These are phyloP conservation scores for Arabis hirsuta DNA, from an alignment of 345 rosid species.

Conservation along the genomic window DNA sequence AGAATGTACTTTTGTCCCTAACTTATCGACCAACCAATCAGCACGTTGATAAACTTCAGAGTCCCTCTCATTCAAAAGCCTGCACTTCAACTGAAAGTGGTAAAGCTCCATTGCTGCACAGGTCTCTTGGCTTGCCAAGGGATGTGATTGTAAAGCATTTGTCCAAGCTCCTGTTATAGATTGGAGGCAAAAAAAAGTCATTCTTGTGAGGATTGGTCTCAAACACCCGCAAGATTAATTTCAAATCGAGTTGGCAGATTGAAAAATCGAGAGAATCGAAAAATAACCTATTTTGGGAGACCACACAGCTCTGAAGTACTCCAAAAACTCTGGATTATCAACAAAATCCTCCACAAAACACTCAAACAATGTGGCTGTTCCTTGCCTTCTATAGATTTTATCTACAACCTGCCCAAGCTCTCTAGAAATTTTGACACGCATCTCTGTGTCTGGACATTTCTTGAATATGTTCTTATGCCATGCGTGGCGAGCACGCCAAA, in stretches of 20 bases:
- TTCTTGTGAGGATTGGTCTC: neutral
- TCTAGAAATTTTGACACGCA: slow-evolving; percentile 61
- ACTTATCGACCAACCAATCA: slow-evolving; percentile 95
- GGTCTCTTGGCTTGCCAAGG: slow-evolving; percentile 84
- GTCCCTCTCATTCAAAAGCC: slow-evolving; percentile 76
- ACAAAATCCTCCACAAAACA: slow-evolving; percentile 35
- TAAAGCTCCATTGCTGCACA: slow-evolving; percentile 91
- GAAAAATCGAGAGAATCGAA: slow-evolving; percentile 4
- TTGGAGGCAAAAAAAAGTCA: slow-evolving; percentile 7
- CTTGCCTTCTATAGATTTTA: slow-evolving; percentile 45
- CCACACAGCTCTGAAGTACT: slow-evolving; percentile 88
- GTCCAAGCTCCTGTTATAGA: slow-evolving; percentile 67
- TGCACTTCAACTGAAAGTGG: slow-evolving; percentile 80
- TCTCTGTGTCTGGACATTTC: slow-evolving; percentile 70
- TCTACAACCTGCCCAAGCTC: slow-evolving; percentile 69
- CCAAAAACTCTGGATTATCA: slow-evolving; percentile 64
- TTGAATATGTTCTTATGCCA: slow-evolving; percentile 91
- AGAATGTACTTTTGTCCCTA: slow-evolving; percentile 89
- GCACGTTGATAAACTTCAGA: slow-evolving; percentile 37
- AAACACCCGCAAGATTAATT: neutral
- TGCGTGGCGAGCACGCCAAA: slow-evolving; percentile 85
- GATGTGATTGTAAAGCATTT: slow-evolving; percentile 61
- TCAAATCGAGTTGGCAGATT: neutral
- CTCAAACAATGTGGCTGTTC: slow-evolving; percentile 55
- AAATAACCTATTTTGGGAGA: slow-evolving; percentile 69